phyloP scores from a whole-genome alignment of 2,329 filamentous ascomycete genomes.

The Pyricularia grisea region DNA sequence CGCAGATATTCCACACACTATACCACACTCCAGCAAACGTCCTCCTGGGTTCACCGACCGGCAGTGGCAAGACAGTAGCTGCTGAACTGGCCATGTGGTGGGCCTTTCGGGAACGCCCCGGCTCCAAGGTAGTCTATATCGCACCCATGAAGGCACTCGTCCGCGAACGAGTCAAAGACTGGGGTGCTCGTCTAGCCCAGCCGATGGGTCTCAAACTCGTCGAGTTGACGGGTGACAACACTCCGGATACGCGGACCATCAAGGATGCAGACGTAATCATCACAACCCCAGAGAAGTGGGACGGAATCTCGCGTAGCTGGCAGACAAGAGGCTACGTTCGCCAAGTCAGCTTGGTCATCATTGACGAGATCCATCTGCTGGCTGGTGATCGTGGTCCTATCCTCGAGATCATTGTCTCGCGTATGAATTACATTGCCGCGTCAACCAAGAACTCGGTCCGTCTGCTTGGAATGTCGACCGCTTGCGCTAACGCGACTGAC shows the following conservation, averaged over 20 bases:
- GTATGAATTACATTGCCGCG: slow-evolving; percentile 98
- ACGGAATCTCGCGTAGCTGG: slow-evolving; percentile 98
- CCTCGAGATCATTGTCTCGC: slow-evolving; percentile 87
- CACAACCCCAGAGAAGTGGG: slow-evolving; percentile 99
- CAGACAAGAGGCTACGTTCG: slow-evolving; percentile 94
- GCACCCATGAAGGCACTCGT: slow-evolving; percentile 99
- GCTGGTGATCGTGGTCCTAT: slow-evolving; percentile 95
- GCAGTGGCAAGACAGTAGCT: slow-evolving; percentile 94
- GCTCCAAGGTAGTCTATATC: slow-evolving; percentile 97
- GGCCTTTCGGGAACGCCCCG: slow-evolving; percentile 89
- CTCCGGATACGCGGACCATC: slow-evolving; percentile 91
- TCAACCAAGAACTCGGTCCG: slow-evolving; percentile 85
- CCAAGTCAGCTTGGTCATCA: slow-evolving; percentile 91
- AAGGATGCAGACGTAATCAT: slow-evolving; percentile 95
- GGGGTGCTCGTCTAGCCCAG: slow-evolving; percentile 70
- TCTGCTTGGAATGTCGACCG: slow-evolving; percentile 96
- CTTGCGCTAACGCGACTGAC: slow-evolving; percentile 91
- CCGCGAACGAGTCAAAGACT: slow-evolving; percentile 91
- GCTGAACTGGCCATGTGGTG: slow-evolving; percentile 99
- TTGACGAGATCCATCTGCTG: slow-evolving; percentile 96
- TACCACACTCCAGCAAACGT: slow-evolving; percentile 92
- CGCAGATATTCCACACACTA: slow-evolving; percentile 93
- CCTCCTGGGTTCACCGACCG: slow-evolving; percentile 87
- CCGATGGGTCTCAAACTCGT: slow-evolving; percentile 86
- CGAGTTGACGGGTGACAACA: slow-evolving; percentile 91